Percentiles rank a stretch among this genome's conserved stretches.
These are phyloP conservation scores for Leucogyrophana mollusca DNA, from an alignment of 768 basidiomycete genomes.

Conservation along the genomic window DNA sequence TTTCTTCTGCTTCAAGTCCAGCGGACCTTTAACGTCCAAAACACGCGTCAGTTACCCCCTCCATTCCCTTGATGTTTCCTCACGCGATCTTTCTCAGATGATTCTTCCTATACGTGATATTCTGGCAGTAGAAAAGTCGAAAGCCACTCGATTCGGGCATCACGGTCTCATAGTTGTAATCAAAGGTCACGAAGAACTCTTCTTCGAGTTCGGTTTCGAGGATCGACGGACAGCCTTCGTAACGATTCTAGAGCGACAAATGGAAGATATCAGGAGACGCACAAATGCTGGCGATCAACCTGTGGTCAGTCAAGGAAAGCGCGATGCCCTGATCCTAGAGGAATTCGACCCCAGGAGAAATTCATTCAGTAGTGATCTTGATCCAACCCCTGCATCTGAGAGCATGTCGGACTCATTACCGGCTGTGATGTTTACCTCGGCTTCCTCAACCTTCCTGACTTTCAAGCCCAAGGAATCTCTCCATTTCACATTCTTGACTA, in stretches of 20 bases:
- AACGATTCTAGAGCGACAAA: constrained; percentile 69
- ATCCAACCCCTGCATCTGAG: constrained; percentile 49
- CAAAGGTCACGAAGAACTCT: constrained; percentile 95
- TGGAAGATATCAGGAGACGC: constrained; percentile 66
- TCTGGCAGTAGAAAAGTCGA: constrained; percentile 77
- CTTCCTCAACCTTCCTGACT: constrained; percentile 94
- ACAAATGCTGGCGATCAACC: constrained; percentile 42
- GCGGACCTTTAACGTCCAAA: constrained; percentile 70
- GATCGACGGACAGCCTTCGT: constrained; percentile 82
- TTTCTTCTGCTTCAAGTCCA: constrained; percentile 94
- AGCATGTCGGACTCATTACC: constrained; percentile 69
- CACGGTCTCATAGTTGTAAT: constrained; percentile 88
- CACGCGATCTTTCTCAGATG: constrained; percentile 84
- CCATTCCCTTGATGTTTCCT: neutral
- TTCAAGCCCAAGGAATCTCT: constrained; percentile 88
- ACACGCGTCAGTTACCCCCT: constrained; percentile 71
- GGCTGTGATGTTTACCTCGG: constrained; percentile 95
- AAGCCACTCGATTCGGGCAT: constrained; percentile 87
- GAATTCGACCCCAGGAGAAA: constrained; percentile 64
- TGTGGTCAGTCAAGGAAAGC: constrained; percentile 50
- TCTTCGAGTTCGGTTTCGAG: constrained; percentile 88
- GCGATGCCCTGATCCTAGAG: constrained; percentile 79
- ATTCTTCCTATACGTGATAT: constrained; percentile 90
- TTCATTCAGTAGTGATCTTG: constrained; percentile 32
- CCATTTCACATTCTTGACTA: constrained; percentile 92